These are phyloP conservation scores for Mycena haematopus DNA, from an alignment of 768 basidiomycete genomes.

Conservation along the genomic window DNA sequence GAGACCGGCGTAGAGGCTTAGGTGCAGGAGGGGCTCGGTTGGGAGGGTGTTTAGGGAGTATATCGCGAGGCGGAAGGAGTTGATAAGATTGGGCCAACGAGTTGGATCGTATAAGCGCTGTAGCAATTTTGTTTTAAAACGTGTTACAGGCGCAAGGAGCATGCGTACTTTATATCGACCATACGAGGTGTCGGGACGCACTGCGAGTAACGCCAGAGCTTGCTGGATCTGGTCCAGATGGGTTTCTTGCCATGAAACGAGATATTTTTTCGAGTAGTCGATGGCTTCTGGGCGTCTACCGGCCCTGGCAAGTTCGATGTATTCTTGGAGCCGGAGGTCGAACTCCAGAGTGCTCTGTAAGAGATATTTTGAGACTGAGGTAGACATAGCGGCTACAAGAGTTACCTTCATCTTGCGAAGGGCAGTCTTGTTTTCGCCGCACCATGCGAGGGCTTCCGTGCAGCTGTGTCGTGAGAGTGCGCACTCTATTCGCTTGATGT, in stretches of 20 bases:
- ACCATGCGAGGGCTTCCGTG: constrained; percentile 92
- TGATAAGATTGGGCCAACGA: constrained; percentile 79
- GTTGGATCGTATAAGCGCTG: constrained; percentile 84
- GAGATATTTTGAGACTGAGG: constrained; percentile 5
- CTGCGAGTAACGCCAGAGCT: constrained; percentile 79
- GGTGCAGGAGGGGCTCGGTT: constrained; percentile 83
- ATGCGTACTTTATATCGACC: constrained; percentile 75
- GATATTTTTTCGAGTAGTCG: constrained; percentile 80
- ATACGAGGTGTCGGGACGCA: constrained; percentile 71
- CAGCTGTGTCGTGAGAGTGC: constrained; percentile 80
- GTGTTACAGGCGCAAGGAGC: constrained; percentile 1
- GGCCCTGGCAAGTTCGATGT: constrained; percentile 85
- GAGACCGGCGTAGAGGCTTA: constrained; percentile 91
- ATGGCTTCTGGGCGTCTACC: constrained; percentile 78
- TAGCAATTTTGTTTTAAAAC: not conserved
- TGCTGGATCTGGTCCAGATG: constrained; percentile 80
- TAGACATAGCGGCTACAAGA: not conserved
- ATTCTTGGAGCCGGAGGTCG: constrained; percentile 93
- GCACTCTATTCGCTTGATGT: constrained; percentile 85
- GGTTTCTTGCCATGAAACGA: constrained; percentile 82
- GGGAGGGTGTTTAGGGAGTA: constrained; percentile 89
- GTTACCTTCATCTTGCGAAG: constrained; percentile 88
- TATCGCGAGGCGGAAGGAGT: constrained; percentile 84
- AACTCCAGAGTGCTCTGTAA: constrained; percentile 93
- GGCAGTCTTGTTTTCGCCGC: constrained; percentile 92